These are phyloP conservation scores for Aspergillus conjunctus DNA, from an alignment of 495 filamentous ascomycete genomes.

Conservation along the genomic window DNA sequence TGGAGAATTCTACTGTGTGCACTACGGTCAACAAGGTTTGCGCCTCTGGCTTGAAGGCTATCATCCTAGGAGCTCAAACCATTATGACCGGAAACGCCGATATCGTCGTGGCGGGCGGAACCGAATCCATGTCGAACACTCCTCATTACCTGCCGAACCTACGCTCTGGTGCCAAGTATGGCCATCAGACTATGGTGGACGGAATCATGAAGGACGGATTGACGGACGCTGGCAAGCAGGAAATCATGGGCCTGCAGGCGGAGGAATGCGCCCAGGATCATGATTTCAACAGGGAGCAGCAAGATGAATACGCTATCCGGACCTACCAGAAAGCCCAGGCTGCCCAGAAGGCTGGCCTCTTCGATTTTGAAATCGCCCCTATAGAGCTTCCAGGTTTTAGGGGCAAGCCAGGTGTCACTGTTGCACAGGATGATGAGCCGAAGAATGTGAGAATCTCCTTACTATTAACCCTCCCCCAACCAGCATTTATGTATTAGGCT, in stretches of 20 bases:
- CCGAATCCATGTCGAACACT: slow-evolving; percentile 96
- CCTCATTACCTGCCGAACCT: slow-evolving; percentile 93
- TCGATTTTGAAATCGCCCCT: slow-evolving; percentile 84
- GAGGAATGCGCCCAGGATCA: slow-evolving; percentile 92
- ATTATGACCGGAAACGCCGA: slow-evolving; percentile 93
- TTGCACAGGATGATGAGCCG: slow-evolving; percentile 91
- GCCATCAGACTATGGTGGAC: slow-evolving; percentile 81
- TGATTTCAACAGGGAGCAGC: slow-evolving; percentile 73
- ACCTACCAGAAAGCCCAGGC: slow-evolving; percentile 89
- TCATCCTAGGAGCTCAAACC: slow-evolving; percentile 92
- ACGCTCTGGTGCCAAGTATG: slow-evolving; percentile 85
- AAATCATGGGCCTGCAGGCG: slow-evolving; percentile 91
- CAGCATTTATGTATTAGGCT: neutral
- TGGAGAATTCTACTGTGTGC: slow-evolving; percentile 73
- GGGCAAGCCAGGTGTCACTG: slow-evolving; percentile 80
- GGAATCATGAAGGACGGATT: slow-evolving; percentile 91
- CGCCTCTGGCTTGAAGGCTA: slow-evolving; percentile 88
- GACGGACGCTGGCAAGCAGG: slow-evolving; percentile 82
- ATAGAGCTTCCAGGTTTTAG: slow-evolving; percentile 84
- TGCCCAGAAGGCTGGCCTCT: slow-evolving; percentile 75
- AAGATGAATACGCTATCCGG: slow-evolving; percentile 92
- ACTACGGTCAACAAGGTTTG: slow-evolving; percentile 99
- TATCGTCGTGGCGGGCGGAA: slow-evolving; percentile 86
- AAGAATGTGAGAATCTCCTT: slow-evolving; percentile 65
- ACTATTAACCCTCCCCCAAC: neutral